Conservation (phyloP, 2,329 filamentous ascomycete species). For the Fusarium camptoceras region DNA sequence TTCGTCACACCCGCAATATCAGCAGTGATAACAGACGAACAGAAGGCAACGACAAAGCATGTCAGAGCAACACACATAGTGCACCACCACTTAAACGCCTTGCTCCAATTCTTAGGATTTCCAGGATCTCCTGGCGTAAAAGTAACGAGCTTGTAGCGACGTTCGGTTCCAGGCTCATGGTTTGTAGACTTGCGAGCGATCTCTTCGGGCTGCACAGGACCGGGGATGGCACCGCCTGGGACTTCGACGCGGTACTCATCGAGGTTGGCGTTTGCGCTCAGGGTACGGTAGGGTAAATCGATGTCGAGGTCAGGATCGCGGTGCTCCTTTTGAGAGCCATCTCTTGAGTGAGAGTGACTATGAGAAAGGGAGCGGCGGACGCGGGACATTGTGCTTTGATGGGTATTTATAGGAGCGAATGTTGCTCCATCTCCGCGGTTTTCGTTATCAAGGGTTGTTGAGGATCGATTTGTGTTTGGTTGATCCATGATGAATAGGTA, state of each 20-base stretch:
- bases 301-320: conserved; percentile 59
- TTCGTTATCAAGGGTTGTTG: conserved; percentile 31
- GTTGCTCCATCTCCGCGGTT: conserved; percentile 25
- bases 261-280: conserved; percentile 70
- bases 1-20: conserved; percentile 73
- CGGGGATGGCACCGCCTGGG: conserved; percentile 69
- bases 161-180: conserved; percentile 36
- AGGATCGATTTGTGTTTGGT: conserved; percentile 31
- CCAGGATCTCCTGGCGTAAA: conserved; percentile 78
- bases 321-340: conserved; percentile 49
- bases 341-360: conserved; percentile 15
- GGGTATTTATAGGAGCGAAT: conserved; percentile 43
- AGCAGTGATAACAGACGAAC: conserved; percentile 81
- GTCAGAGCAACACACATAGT: conserved; percentile 86
- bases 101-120: conserved; percentile 89
- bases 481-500: conserved; percentile 20
- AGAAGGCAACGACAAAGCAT: conserved; percentile 79
- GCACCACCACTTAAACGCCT: conserved; percentile 81
- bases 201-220: conserved; percentile 48
- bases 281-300: conserved; percentile 74
- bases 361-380: conserved; percentile 43
- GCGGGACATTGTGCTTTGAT: conserved; percentile 28
- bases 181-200: conserved; percentile 36
- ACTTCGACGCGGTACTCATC: conserved; percentile 76
- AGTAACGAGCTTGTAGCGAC: conserved; percentile 65